Evolutionary conservation across 768 basidiomycete species (phyloP), one percentile per base, ranked within the genome.

Genomic region (Trametes gibbosa): DNA sequence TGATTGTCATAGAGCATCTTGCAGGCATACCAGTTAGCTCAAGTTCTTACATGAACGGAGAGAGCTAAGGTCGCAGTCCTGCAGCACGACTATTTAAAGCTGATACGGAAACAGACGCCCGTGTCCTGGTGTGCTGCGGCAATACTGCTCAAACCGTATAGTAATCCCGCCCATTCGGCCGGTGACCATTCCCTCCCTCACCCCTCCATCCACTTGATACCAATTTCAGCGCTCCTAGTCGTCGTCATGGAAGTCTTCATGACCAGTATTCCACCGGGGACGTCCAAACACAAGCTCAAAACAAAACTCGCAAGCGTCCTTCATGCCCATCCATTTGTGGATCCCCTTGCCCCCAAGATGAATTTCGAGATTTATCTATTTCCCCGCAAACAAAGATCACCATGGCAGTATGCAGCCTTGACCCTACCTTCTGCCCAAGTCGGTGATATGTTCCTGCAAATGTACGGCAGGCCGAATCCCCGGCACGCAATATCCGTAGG

Each of bases 291-390:
- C 67, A 40, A 32, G n/a, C 35, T 74, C 25, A 66, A 66, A n/a
- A 61, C 60, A 0, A 67, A 69, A 8, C 64, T 88, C 9, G 80
- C 80, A 4, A 62, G 32, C 0, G 65, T 81, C 52, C 73, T 88
- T 1, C 85, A 88, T 62, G 54, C 65, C 2, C 71, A 75, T 5
- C 65, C 64, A 3, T 84, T 80, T 68, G 62, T 69, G 3, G 50
- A 43, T 0, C 63, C 68, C 42, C 66, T 71, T 4, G 50, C 59
- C 0, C 58, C 68, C 1, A 77, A 66, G 0, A 63, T 83, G 19
- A 87, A 86, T 62, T 87, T 87, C 62, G 74, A 82, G 40, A 77
- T 86, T 5, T 69, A 72, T 47, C 72, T 86, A 16, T 79, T 80
- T 66, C 49, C 54, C 12, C 74, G 76, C 58, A 77, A 71, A 41